Evolutionary conservation across 345 rosid species (phyloP).

Genomic region (Rhizophora mangle): DNA sequence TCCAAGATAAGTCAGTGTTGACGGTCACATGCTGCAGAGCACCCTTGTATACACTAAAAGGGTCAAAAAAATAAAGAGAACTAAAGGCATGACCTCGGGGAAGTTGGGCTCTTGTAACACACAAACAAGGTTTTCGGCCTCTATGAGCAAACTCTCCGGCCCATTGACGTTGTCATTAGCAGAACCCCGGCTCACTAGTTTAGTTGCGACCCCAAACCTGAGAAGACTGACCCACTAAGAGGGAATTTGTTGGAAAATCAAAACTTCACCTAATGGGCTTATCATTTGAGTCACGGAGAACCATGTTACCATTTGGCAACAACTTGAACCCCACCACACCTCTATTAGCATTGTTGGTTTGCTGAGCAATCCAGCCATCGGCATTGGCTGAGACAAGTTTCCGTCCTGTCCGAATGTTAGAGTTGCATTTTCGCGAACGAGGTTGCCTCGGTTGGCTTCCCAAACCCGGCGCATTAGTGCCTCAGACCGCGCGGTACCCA

Average conservation of each 20-base stretch:
- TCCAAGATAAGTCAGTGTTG: not conserved
- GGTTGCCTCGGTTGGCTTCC: constrained; percentile 69
- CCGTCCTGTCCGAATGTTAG: constrained; percentile 47
- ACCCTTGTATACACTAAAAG: not conserved
- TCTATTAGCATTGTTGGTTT: constrained; percentile 57
- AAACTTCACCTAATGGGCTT: constrained; percentile 24
- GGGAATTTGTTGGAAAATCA: constrained; percentile 21
- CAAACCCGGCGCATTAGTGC: constrained; percentile 38
- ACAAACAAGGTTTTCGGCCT: constrained; percentile 15
- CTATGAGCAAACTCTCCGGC: constrained; percentile 5
- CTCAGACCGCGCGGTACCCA: constrained; percentile 12
- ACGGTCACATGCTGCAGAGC: not conserved
- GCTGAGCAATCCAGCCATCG: constrained; percentile 59
- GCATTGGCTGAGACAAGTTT: constrained; percentile 53
- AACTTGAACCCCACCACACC: constrained; percentile 52
- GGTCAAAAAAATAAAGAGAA: not conserved
- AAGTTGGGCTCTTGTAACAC: constrained; percentile 33
- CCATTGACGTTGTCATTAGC: not conserved
- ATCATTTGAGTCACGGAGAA: constrained; percentile 30
- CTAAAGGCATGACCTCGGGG: constrained; percentile 33
- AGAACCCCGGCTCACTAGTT: constrained; percentile 16
- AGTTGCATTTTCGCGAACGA: constrained; percentile 57
- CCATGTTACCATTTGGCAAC: constrained; percentile 58
- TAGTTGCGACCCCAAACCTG: not conserved
- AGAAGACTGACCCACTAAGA: constrained; percentile 20